Conservation (phyloP, 352 stramenopile genomes). For the Globisporangium barbulae region DNA sequence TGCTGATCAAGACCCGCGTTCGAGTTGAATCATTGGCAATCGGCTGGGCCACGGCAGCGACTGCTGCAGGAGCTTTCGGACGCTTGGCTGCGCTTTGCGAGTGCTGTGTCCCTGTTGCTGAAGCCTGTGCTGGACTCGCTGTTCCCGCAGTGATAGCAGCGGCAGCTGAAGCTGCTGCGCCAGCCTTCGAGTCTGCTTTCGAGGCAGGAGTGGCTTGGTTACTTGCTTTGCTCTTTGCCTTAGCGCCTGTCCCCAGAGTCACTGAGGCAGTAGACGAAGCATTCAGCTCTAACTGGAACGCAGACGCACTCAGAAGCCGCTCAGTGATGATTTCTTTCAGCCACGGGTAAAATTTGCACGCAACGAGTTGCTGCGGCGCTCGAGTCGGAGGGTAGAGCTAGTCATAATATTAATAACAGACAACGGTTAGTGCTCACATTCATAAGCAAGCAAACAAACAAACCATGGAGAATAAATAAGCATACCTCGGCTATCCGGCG, state of each 20-base stretch:
- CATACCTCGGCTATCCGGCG: conserved; percentile 69
- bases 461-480: neutral
- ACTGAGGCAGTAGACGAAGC: conserved; percentile 3
- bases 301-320: conserved; percentile 59
- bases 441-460: neutral
- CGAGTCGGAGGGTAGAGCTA: conserved; percentile 78
- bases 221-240: conserved; percentile 16
- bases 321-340: conserved; percentile 85
- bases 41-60: conserved; percentile 29
- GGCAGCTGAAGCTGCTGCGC: neutral
- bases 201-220: neutral
- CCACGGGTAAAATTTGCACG: conserved; percentile 89
- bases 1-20: conserved; percentile 48
- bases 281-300: conserved; percentile 56
- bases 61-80: conserved; percentile 32
- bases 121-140: conserved; percentile 6
- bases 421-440: neutral
- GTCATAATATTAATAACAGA: conserved; percentile 6
- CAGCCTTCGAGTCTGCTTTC: conserved; percentile 16
- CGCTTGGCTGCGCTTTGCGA: conserved; percentile 28
- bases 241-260: conserved; percentile 7
- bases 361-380: conserved; percentile 63
- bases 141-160: conserved; percentile 18
- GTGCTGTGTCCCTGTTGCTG: neutral
- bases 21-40: conserved; percentile 58